A percentile compares a stretch with the other conserved stretches of the same genome.
phyloP scores from a whole-genome alignment of 495 filamentous ascomycete species.

The Neurospora sp. region DNA sequence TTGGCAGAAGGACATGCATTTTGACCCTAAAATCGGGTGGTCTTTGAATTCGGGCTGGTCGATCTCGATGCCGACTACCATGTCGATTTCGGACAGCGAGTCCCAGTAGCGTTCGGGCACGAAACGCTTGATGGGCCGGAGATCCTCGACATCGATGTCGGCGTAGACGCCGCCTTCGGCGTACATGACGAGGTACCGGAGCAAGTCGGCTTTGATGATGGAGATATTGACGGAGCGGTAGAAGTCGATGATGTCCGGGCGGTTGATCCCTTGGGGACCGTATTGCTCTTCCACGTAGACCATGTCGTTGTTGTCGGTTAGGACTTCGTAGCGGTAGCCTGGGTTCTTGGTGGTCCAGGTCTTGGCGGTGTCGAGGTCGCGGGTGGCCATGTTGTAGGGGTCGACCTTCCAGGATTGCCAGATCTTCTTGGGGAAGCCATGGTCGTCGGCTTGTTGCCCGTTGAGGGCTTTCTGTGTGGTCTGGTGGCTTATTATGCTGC shows the following conservation, averaged over 20 bases:
- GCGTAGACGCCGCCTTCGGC: constrained; percentile 46
- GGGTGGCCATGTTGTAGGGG: constrained; percentile 41
- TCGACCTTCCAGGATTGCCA: constrained; percentile 59
- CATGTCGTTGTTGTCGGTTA: constrained; percentile 49
- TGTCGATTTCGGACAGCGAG: constrained; percentile 36
- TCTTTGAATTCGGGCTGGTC: constrained; percentile 49
- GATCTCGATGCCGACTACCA: constrained; percentile 54
- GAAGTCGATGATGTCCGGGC: constrained; percentile 46
- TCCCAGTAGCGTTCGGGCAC: constrained; percentile 34
- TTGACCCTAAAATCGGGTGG: constrained; percentile 50
- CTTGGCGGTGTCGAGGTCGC: constrained; percentile 38
- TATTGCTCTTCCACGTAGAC: constrained; percentile 47
- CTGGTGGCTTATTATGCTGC: not conserved
- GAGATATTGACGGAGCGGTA: constrained; percentile 42
- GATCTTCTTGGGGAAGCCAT: constrained; percentile 28
- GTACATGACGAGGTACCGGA: constrained; percentile 46
- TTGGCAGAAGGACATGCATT: constrained; percentile 52
- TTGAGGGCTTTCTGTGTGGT: not conserved
- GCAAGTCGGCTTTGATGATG: constrained; percentile 51
- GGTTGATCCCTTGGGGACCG: constrained; percentile 41
- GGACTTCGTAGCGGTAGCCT: constrained; percentile 47
- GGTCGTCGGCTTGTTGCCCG: not conserved
- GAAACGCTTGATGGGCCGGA: constrained; percentile 36
- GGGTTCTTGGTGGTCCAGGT: constrained; percentile 52
- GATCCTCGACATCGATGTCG: constrained; percentile 46